These are phyloP conservation scores for Pichia rugopelliculosa DNA, from an alignment of 805 yeast genomes.

Conservation along the genomic window DNA sequence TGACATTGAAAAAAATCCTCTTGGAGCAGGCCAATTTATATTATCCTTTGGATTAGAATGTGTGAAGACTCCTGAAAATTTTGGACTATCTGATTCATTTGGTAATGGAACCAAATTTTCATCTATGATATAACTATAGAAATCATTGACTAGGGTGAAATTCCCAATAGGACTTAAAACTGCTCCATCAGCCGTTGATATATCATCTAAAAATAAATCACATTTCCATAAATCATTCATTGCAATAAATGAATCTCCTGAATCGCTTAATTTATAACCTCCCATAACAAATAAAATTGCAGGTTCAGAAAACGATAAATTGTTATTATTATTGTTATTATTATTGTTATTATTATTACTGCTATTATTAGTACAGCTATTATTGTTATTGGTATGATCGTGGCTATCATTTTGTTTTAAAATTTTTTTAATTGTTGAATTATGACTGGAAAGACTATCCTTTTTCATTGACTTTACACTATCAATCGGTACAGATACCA, in stretches of 20 bases:
- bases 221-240: slow-evolving; percentile 30
- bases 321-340: neutral
- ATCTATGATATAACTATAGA: slow-evolving; percentile 16
- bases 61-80: slow-evolving; percentile 22
- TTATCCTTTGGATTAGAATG: slow-evolving; percentile 14
- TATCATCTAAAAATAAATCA: slow-evolving; percentile 29
- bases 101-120: slow-evolving; percentile 13
- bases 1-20: slow-evolving; percentile 22
- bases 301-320: slow-evolving; percentile 14
- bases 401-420: neutral
- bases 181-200: slow-evolving; percentile 24
- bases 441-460: neutral
- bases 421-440: slow-evolving; percentile 11
- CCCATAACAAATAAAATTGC: slow-evolving; percentile 40
- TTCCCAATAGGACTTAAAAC: slow-evolving; percentile 27
- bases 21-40: slow-evolving; percentile 26
- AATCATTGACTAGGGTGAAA: slow-evolving; percentile 19
- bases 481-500: slow-evolving; percentile 22
- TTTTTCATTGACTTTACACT: too few species aligned
- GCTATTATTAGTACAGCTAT: neutral
- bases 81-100: slow-evolving; percentile 1
- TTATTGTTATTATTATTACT: neutral
- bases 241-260: slow-evolving; percentile 23
- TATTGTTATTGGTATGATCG: neutral
- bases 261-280: slow-evolving; percentile 36